Evolutionary conservation across 345 rosid species (phyloP), one percentile per base, ranked within the genome.

Genomic region (Syzygium aqueum): DNA sequence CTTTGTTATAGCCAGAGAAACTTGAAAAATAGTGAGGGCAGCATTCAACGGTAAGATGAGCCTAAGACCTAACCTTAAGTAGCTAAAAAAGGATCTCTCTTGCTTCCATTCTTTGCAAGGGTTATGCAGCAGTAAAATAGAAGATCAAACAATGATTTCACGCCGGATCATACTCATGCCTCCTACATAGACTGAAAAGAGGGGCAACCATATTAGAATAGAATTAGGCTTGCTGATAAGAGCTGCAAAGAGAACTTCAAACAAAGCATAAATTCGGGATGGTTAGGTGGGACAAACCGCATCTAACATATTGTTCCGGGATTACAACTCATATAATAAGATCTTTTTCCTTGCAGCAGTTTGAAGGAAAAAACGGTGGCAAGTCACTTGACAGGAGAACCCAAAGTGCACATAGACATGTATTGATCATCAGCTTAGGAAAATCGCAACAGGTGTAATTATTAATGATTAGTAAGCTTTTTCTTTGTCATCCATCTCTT

Each of bases 401-500:
- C 23, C 78, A 67, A 67, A 67, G 78, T 8, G 78, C 9, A 21
- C 80, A 67, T 22, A 52, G 25, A 53, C 23, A 37, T 33, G 7
- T 17, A 67, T 67, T 19, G 80, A 67, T 33, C 46, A 67, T 33
- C 46, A 17, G 80, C 23, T 40, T 67, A 67, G 80, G 7, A 67
- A 33, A 67, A 33, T 17, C 46, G 25, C 46, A 17, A 46, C 80
- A 73, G 22, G 49, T 9, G 27, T 37, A 37, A 37, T 37, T 73
- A 50, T 90, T 85, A 89, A 33, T 87, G 85, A 86, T 82, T 88
- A 56, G 51, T 11, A 23, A 52, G 85, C 87, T 88, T 91, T 88
- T 89, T 93, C 94, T 87, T 91, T 27, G 90, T 86, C 90, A 87
- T 86, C 96, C 97, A 96, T 89, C 93, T 93, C 92, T 85, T 92